These are phyloP conservation scores for Tetracladium setigerum DNA, from an alignment of 495 filamentous ascomycete species.

Conservation along the genomic window DNA sequence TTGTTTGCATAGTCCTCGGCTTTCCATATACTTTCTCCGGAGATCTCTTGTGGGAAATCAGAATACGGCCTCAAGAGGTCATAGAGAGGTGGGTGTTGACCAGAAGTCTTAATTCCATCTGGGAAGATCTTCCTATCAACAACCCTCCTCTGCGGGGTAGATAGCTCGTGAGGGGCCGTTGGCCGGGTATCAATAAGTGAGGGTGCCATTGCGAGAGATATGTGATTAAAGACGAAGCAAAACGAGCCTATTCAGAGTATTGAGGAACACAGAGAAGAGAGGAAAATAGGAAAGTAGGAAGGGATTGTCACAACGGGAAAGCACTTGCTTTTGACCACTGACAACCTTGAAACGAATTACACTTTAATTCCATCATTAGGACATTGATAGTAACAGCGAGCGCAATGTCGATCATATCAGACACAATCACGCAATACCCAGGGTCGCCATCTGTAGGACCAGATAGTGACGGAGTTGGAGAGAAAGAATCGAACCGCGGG, in stretches of 20 bases:
- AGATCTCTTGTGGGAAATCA: conserved; percentile 65
- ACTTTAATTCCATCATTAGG: no score
- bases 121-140: conserved; percentile 31
- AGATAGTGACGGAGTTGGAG: no score
- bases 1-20: conserved; percentile 60
- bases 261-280: neutral
- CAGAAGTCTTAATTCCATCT: conserved; percentile 57
- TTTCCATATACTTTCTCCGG: conserved; percentile 73
- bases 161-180: conserved; percentile 5
- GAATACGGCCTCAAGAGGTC: conserved; percentile 58
- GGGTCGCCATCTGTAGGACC: no score
- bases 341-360: no score
- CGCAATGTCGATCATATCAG: no score
- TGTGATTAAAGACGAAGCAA: neutral
- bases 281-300: neutral
- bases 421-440: no score
- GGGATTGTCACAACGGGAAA: neutral
- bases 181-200: conserved; percentile 7
- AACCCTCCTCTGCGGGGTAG: neutral
- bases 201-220: conserved; percentile 11
- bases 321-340: no score
- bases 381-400: no score
- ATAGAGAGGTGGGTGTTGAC: conserved; percentile 72
- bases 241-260: neutral
- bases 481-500: no score